Conservation (phyloP, 1,139 yeast genomes). For the Scheffersomyces illinoinensis region DNA sequence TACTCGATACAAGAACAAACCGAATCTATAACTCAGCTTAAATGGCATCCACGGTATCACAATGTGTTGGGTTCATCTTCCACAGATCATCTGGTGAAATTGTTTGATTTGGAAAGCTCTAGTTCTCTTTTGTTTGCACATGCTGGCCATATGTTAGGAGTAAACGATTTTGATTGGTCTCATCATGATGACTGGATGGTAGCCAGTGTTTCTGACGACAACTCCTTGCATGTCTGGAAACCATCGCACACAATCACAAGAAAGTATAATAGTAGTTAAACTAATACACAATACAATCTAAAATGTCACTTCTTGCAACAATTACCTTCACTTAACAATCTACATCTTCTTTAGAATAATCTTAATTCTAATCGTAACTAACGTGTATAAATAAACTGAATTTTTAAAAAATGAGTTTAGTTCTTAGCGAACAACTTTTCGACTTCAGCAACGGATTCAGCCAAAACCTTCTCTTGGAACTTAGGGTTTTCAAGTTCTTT, state of each 20-base stretch:
- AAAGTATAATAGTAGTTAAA: constrained; percentile 6
- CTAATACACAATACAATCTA: neutral
- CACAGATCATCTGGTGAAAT: constrained; percentile 64
- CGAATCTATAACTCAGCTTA: constrained; percentile 64
- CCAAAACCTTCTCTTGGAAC: constrained; percentile 90
- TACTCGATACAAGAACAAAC: constrained; percentile 32
- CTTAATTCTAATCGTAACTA: neutral
- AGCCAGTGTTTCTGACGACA: constrained; percentile 86
- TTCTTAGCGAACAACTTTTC: constrained; percentile 75
- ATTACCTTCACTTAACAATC: neutral
- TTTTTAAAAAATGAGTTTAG: constrained; percentile 14
- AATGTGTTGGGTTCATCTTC: constrained; percentile 73
- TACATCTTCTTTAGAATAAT: neutral
- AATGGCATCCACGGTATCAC: constrained; percentile 73
- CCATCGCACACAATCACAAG: constrained; percentile 40
- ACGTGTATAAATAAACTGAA: neutral
- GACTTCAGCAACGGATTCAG: constrained; percentile 88
- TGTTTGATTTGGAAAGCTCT: constrained; percentile 61
- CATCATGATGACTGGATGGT: constrained; percentile 75
- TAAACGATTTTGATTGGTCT: constrained; percentile 88
- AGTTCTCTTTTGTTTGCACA: constrained; percentile 65
- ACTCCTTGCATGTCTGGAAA: constrained; percentile 84
- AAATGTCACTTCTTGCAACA: neutral
- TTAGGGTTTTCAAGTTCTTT: constrained; percentile 81
- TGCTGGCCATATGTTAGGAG: constrained; percentile 88